Evolutionary conservation across 2,329 filamentous ascomycete species (phyloP).

Genomic region (Eurotiales sp.): DNA sequence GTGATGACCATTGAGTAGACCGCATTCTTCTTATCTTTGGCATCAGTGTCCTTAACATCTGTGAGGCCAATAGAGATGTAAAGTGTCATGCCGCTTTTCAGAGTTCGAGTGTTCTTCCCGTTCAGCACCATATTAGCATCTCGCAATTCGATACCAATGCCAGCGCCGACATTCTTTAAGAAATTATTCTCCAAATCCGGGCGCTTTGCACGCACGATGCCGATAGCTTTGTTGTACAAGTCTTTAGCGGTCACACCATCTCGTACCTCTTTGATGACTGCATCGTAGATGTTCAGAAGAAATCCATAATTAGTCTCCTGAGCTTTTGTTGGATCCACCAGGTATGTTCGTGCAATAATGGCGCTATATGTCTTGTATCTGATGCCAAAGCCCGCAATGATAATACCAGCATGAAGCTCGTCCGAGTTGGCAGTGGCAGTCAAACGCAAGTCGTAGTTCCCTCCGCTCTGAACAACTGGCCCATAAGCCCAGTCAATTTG

Average conservation of each 20-base stretch:
- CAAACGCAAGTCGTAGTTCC: conserved; percentile 87
- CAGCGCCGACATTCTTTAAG: conserved; percentile 84
- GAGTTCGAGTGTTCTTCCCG: conserved; percentile 73
- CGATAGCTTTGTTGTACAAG: conserved; percentile 82
- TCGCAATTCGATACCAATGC: conserved; percentile 86
- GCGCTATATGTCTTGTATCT: conserved; percentile 96
- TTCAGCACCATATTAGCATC: conserved; percentile 81
- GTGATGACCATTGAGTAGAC: conserved; percentile 85
- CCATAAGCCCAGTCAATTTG: conserved; percentile 94
- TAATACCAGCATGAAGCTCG: conserved; percentile 84
- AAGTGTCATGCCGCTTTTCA: conserved; percentile 97
- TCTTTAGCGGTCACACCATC: conserved; percentile 86
- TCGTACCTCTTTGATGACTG: conserved; percentile 84
- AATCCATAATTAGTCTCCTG: conserved; percentile 95
- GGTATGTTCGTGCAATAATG: conserved; percentile 85
- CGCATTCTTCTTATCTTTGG: conserved; percentile 86
- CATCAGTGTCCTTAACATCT: conserved; percentile 80
- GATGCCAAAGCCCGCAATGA: conserved; percentile 85
- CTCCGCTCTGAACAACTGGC: conserved; percentile 89
- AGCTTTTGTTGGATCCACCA: conserved; percentile 94
- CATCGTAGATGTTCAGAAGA: conserved; percentile 75
- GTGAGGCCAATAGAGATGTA: conserved; percentile 85
- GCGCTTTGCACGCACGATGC: conserved; percentile 80
- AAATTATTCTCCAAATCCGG: conserved; percentile 95
- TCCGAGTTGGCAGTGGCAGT: conserved; percentile 75